Conservation (phyloP, 306 rosid genomes). For the Medicago ruthenica region DNA sequence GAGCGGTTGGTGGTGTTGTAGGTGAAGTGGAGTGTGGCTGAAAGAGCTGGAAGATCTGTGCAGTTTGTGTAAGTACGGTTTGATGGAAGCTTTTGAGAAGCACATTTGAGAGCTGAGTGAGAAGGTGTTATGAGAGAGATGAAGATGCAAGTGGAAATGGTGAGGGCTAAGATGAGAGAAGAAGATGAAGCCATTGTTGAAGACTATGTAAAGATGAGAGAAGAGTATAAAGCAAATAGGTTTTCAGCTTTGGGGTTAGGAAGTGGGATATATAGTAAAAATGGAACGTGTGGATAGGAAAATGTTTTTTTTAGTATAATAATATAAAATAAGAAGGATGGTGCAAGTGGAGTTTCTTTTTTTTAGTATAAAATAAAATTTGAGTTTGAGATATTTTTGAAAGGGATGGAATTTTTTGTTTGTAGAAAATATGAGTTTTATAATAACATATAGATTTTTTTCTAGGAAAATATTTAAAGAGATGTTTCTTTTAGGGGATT, state of each 20-base stretch:
- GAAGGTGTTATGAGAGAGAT: slow-evolving; percentile 44
- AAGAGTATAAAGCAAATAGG: neutral
- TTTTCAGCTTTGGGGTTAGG: neutral
- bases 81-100: slow-evolving; percentile 47
- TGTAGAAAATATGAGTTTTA: neutral
- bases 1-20: slow-evolving; percentile 61
- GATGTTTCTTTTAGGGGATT: too few species aligned
- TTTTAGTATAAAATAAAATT: neutral
- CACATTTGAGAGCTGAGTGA: slow-evolving; percentile 57
- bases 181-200: slow-evolving; percentile 47
- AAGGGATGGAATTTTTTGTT: neutral
- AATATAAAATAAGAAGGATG: neutral
- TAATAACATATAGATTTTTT: too few species aligned
- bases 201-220: neutral
- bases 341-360: neutral
- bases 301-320: neutral
- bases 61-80: slow-evolving; percentile 57
- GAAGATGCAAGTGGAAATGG: neutral
- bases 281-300: neutral
- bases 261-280: slow-evolving; percentile 19
- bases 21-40: slow-evolving; percentile 63
- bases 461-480: neutral
- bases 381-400: neutral
- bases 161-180: slow-evolving; percentile 16
- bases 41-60: slow-evolving; percentile 56